Evolutionary conservation across 2,329 filamentous ascomycete genomes (phyloP).

Genomic region (Zymoseptoria crescenta): DNA sequence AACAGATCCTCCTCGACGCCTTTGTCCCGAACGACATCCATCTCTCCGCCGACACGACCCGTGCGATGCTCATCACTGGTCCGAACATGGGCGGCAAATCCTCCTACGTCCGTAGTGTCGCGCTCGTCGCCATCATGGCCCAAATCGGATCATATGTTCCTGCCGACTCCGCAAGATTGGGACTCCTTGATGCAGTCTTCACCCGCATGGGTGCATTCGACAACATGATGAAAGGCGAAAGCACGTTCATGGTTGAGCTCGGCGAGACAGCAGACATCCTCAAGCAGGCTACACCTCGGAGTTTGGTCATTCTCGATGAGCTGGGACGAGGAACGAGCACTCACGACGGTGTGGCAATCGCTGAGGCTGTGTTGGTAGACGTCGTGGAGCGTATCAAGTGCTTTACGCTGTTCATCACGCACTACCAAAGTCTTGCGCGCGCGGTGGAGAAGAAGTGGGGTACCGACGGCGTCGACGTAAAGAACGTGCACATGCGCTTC

Average conservation of each 20-base stretch:
- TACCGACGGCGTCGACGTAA: constrained; percentile 55
- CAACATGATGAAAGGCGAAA: constrained; percentile 90
- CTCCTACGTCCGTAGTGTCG: constrained; percentile 89
- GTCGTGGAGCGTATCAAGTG: constrained; percentile 67
- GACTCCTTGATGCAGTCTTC: constrained; percentile 83
- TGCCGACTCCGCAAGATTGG: constrained; percentile 63
- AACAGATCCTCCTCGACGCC: constrained; percentile 72
- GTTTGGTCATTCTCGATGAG: constrained; percentile 88
- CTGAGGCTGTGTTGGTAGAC: constrained; percentile 80
- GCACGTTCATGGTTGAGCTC: constrained; percentile 96
- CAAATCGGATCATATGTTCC: constrained; percentile 94
- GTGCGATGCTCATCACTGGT: constrained; percentile 83
- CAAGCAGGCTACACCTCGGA: constrained; percentile 75
- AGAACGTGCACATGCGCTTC: constrained; percentile 94
- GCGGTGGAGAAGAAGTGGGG: constrained; percentile 61
- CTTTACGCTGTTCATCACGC: constrained; percentile 91
- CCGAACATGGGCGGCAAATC: constrained; percentile 99
- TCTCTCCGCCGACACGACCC: constrained; percentile 56
- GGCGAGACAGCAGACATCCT: constrained; percentile 88
- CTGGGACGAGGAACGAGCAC: constrained; percentile 88
- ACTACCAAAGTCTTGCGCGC: constrained; percentile 82
- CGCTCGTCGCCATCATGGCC: constrained; percentile 85
- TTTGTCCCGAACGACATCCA: constrained; percentile 88
- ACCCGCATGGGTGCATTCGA: constrained; percentile 95
- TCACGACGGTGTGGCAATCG: constrained; percentile 93